A percentile compares a stretch with the other conserved stretches of the same genome.
These are phyloP conservation scores for Pichia scutulata DNA, from an alignment of 805 yeast species.

Conservation along the genomic window DNA sequence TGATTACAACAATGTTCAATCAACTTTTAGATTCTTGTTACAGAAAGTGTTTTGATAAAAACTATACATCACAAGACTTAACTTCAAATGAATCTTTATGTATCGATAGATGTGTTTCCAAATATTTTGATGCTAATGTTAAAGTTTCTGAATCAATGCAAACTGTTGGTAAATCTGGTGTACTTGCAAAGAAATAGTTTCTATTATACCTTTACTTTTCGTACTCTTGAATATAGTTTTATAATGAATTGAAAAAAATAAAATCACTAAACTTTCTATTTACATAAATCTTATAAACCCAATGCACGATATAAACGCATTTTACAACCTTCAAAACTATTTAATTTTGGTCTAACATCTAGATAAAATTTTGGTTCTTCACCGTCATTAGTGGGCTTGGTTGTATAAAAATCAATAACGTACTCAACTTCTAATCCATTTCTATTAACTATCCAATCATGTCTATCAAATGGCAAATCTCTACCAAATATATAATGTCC, in stretches of 20 bases:
- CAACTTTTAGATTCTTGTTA: constrained; percentile 82
- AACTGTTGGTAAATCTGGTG: constrained; percentile 30
- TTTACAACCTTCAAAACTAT: constrained; percentile 71
- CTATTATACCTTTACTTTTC: background rate
- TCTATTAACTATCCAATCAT: constrained; percentile 85
- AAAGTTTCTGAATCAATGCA: constrained; percentile 75
- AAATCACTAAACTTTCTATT: background rate
- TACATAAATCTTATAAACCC: constrained; percentile 31
- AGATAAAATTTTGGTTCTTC: constrained; percentile 55
- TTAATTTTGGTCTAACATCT: constrained; percentile 90
- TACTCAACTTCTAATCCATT: constrained; percentile 82
- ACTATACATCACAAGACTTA: constrained; percentile 66
- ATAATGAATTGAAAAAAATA: background rate
- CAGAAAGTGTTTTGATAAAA: constrained; percentile 65
- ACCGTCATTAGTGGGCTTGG: constrained; percentile 27
- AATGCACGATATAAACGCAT: constrained; percentile 60
- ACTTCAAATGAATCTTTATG: constrained; percentile 78
- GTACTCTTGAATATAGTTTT: constrained; percentile 7
- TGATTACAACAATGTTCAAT: constrained; percentile 98
- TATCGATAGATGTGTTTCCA: constrained; percentile 91
- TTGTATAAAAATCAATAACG: constrained; percentile 80
- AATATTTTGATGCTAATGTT: constrained; percentile 89
- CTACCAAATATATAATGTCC: constrained; percentile 53
- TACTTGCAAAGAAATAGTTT: constrained; percentile 18
- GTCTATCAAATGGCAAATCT: constrained; percentile 87